Evolutionary conservation across 2,329 filamentous ascomycete species (phyloP), one percentile per base, ranked within the genome.

Genomic region (Fusarium devonianum): DNA sequence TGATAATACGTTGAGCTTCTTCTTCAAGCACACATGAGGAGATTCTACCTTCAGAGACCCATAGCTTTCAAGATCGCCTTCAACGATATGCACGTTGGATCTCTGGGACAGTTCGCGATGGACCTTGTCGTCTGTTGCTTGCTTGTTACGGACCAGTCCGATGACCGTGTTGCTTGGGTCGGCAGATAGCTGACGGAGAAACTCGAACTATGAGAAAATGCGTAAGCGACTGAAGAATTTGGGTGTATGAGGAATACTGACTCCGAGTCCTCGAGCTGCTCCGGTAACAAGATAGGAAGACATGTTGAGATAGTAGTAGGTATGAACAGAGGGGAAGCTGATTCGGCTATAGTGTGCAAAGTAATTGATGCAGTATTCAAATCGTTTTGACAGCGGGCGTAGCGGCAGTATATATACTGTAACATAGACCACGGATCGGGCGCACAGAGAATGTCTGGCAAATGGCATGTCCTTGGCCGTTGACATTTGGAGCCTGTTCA

Each of bases 71-170:
- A 62, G 36, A 4, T 64, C 60, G 3, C 52, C 58, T 4, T 51
- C 34, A 1, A 63, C 3, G 0, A 42, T 62, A 3, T 63, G 52
- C 2, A 63, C 35, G 3, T 63, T 63, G 2, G 25, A n/a, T 10
- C 58, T 36, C 25, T 65, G 58, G 38, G 73, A 67, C 11, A 70
- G 44, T 21, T 65, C 66, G 1, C 23, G 35, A 5, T 63, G 49
- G 0, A 78, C 60, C 45, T 71, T 74, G n/a, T 72, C 58, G 3
- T 75, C 69, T 1, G 75, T 74, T 0, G 66, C 66, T 13, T 63
- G 39, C 22, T 75, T 77, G 58, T 78, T 63, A 3, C 77, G 75
- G 11, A 77, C 73, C 4, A 81, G 69, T 1, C 75, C 78, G 39
- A 79, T 61, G 30, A 79, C 65, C 0, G 63, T 67, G 53, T 76